Percentiles rank a stretch among this genome's conserved stretches.
Conservation (phyloP, 345 rosid genomes). For the Corchorus olitorius region DNA sequence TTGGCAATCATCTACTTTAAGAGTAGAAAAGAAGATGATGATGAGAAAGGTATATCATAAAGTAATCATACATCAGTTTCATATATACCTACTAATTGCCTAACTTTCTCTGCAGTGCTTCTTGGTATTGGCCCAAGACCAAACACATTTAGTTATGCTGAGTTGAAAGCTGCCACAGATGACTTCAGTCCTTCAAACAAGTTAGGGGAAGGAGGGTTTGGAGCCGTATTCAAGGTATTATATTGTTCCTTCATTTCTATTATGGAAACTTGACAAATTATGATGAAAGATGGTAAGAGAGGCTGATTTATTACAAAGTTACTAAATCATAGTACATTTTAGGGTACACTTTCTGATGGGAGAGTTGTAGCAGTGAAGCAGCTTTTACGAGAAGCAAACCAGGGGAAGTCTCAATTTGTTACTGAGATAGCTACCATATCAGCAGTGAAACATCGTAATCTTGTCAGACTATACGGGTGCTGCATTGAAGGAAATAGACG, state of each 20-base stretch:
- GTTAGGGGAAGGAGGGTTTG: slow-evolving; percentile 48
- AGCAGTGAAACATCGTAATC: slow-evolving; percentile 67
- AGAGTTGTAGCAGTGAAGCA: slow-evolving; percentile 43
- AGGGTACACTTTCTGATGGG: slow-evolving; percentile 45
- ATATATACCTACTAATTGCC: neutral
- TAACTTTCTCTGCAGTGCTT: slow-evolving; percentile 27
- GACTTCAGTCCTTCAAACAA: slow-evolving; percentile 36
- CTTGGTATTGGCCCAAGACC: slow-evolving; percentile 32
- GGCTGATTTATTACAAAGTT: neutral
- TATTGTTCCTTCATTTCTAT: neutral
- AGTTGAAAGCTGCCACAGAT: slow-evolving; percentile 38
- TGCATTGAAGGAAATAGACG: slow-evolving; percentile 61
- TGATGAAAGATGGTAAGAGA: neutral
- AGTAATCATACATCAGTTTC: neutral
- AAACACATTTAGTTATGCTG: slow-evolving; percentile 35
- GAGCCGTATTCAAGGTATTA: slow-evolving; percentile 48
- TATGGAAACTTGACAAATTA: neutral
- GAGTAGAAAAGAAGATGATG: slow-evolving; percentile 11
- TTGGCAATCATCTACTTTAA: neutral
- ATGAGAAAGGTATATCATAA: slow-evolving; percentile 23
- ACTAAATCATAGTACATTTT: neutral
- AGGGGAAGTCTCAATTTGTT: slow-evolving; percentile 44
- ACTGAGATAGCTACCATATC: slow-evolving; percentile 43
- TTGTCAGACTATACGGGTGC: slow-evolving; percentile 71
- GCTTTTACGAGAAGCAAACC: slow-evolving; percentile 39